Conservation (phyloP, 2,329 filamentous ascomycete genomes). For the Mollisia scopiformis region DNA sequence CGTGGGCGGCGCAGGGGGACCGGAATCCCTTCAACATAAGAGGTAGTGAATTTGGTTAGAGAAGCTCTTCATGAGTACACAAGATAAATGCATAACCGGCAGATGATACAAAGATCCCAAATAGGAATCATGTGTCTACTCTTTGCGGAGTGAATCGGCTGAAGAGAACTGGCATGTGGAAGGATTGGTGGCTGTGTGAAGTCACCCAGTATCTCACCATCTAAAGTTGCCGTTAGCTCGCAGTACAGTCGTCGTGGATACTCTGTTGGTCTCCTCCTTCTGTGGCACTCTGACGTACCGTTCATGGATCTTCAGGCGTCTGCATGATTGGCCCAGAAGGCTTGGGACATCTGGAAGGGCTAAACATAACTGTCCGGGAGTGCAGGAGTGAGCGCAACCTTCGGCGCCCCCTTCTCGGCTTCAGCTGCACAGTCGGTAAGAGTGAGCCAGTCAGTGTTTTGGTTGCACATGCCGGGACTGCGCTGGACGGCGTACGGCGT, state of each 20-base stretch:
- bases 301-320: no score
- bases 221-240: not conserved
- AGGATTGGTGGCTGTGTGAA: not conserved
- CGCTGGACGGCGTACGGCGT: no score
- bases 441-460: not conserved
- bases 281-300: no score
- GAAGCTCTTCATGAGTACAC: not conserved
- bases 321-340: no score
- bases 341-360: no score
- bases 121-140: not conserved
- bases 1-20: constrained; percentile 20
- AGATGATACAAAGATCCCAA: not conserved
- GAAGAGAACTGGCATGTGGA: not conserved
- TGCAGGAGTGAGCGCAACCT: not conserved
- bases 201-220: not conserved
- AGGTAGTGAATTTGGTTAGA: not conserved
- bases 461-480: no score
- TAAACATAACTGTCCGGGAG: no score
- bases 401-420: no score
- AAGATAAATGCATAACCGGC: not conserved
- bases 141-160: no score
- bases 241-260: no score
- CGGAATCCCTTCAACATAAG: constrained; percentile 27
- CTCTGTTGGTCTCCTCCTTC: no score
- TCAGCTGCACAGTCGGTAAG: not conserved